A percentile compares a stretch with the other conserved stretches of the same genome.
Evolutionary conservation across 2,329 filamentous ascomycete genomes (phyloP).

Genomic region (Neonectria magnoliae): DNA sequence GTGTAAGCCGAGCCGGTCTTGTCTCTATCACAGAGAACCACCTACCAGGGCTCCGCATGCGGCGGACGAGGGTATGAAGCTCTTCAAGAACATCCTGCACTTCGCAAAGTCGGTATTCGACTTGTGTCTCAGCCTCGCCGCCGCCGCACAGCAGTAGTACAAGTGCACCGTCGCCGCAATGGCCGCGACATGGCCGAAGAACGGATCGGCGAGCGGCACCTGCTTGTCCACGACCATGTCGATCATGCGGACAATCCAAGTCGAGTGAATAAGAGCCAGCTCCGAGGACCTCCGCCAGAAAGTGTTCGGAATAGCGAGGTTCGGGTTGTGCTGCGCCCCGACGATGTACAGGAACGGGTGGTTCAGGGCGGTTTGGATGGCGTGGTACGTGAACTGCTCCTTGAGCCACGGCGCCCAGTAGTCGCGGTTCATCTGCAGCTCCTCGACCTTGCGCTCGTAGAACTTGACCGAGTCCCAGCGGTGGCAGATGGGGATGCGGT

Average conservation of each 20-base stretch:
- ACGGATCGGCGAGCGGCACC: conserved; percentile 59
- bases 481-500: conserved; percentile 59
- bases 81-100: conserved; percentile 59
- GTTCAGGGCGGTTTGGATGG: conserved; percentile 61
- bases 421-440: conserved; percentile 54
- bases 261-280: conserved; percentile 60
- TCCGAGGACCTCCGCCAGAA: conserved; percentile 65
- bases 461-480: conserved; percentile 64
- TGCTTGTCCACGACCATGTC: conserved; percentile 64
- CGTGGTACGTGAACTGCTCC: conserved; percentile 63
- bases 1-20: conserved; percentile 18
- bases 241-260: conserved; percentile 64
- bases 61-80: conserved; percentile 57
- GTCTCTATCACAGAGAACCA: not conserved
- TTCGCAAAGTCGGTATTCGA: conserved; percentile 63
- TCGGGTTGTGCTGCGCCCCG: conserved; percentile 61
- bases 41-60: conserved; percentile 58
- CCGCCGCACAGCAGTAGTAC: conserved; percentile 63
- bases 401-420: conserved; percentile 65
- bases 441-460: conserved; percentile 58
- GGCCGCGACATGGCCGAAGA: conserved; percentile 61
- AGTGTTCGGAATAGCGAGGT: conserved; percentile 62
- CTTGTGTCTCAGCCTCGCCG: conserved; percentile 59
- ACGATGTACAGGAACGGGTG: conserved; percentile 65
- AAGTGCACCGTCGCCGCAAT: conserved; percentile 64